Conservation (phyloP, 2,329 filamentous ascomycete species). For the Talaromyces marneffei region DNA sequence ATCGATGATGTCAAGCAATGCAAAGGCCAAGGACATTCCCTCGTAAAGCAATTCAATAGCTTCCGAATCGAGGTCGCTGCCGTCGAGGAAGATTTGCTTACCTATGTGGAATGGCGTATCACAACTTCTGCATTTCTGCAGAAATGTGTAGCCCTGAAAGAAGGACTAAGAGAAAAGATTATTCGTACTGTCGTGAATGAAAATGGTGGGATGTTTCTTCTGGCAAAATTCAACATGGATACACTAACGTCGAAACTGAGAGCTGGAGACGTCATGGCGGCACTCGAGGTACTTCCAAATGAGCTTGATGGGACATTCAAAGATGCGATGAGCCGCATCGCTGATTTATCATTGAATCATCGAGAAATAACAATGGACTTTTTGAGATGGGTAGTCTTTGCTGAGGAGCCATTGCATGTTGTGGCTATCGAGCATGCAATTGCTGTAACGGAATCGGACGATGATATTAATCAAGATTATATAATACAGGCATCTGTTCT, state of each 20-base stretch:
- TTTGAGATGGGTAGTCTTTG: conserved; percentile 3
- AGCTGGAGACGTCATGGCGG: background rate
- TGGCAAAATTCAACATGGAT: background rate
- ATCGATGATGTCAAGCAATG: background rate
- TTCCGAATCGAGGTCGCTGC: background rate
- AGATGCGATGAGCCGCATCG: background rate
- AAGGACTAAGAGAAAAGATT: background rate
- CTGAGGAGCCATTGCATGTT: background rate
- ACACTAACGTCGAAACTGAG: background rate
- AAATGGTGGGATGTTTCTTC: background rate
- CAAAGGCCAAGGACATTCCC: background rate
- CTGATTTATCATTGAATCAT: background rate
- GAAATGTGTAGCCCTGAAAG: background rate
- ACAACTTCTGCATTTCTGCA: background rate
- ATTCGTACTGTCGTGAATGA: background rate
- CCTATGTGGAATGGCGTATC: conserved; percentile 1
- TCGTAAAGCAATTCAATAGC: background rate
- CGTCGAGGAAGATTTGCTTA: background rate
- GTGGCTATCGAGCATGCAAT: background rate
- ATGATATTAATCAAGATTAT: background rate
- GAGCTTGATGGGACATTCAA: background rate
- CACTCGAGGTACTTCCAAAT: conserved; percentile 1
- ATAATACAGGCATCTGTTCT: background rate
- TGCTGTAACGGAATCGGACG: background rate
- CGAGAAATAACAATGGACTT: background rate